Percentiles rank a stretch among this genome's conserved stretches.
Evolutionary conservation across 2,329 filamentous ascomycete genomes (phyloP).

Genomic region (Pseudogymnoascus sp.): DNA sequence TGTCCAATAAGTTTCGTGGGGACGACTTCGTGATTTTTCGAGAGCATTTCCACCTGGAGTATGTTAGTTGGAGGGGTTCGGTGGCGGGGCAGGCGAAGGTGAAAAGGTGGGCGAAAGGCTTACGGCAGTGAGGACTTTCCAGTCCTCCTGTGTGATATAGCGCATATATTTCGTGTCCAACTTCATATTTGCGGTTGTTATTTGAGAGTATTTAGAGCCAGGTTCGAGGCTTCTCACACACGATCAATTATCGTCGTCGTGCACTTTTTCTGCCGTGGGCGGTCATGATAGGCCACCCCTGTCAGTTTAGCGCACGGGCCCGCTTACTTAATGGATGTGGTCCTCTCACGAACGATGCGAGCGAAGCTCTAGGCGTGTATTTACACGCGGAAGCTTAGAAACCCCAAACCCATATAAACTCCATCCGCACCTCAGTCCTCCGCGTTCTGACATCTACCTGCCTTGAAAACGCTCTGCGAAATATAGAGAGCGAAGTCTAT

Average conservation of each 20-base stretch:
- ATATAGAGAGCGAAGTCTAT: neutral
- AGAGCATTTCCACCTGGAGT: constrained; percentile 78
- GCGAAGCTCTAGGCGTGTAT: constrained; percentile 10
- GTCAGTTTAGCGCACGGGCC: constrained; percentile 7
- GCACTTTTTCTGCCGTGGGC: constrained; percentile 17
- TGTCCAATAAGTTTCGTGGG: constrained; percentile 82
- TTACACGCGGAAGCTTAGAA: constrained; percentile 10
- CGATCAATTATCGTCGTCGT: constrained; percentile 6
- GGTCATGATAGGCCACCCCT: constrained; percentile 8
- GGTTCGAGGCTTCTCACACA: constrained; percentile 1
- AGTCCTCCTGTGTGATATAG: constrained; percentile 87
- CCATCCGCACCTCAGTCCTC: constrained; percentile 3
- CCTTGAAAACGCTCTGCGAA: neutral
- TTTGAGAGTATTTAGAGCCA: neutral
- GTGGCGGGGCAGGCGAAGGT: constrained; percentile 15
- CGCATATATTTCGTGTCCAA: constrained; percentile 90
- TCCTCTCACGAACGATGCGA: constrained; percentile 5
- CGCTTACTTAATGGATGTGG: constrained; percentile 9
- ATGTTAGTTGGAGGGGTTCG: constrained; percentile 29
- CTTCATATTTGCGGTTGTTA: constrained; percentile 57
- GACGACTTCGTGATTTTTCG: constrained; percentile 94
- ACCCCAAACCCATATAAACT: constrained; percentile 7
- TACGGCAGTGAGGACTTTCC: constrained; percentile 89
- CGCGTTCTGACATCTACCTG: constrained; percentile 1
- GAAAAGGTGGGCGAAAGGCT: constrained; percentile 25